Conservation (phyloP, 768 basidiomycete genomes). For the Amanita jacksonii region DNA sequence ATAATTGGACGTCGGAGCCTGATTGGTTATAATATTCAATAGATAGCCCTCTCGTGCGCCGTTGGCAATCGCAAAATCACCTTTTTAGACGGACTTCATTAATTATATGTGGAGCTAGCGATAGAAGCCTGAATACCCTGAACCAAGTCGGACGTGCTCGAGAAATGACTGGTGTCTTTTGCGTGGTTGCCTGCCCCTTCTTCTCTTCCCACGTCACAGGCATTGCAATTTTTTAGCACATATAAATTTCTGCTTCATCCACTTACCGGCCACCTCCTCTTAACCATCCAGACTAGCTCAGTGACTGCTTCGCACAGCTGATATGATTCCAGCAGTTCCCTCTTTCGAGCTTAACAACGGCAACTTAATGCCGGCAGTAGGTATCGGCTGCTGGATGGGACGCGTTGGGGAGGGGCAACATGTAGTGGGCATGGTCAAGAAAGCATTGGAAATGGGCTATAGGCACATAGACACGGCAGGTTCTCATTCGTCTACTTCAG, state of each 20-base stretch:
- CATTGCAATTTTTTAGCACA: too few relatives aligned
- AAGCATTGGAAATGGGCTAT: slow-evolving; percentile 28
- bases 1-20: slow-evolving; percentile 75
- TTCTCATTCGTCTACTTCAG: slow-evolving; percentile 6
- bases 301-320: too few relatives aligned
- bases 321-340: too few relatives aligned
- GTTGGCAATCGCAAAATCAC: slow-evolving; percentile 5
- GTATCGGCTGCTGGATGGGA: slow-evolving; percentile 34
- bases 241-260: too few relatives aligned
- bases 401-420: slow-evolving; percentile 25
- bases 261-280: too few relatives aligned
- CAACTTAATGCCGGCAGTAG: slow-evolving; percentile 21
- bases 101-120: too few relatives aligned
- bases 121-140: too few relatives aligned
- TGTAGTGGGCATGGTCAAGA: slow-evolving; percentile 26
- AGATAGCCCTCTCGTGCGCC: slow-evolving; percentile 12
- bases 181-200: too few relatives aligned
- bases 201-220: too few relatives aligned
- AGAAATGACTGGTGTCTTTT: too few relatives aligned
- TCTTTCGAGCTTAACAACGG: slow-evolving; percentile 21
- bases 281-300: too few relatives aligned
- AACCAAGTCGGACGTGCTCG: not conserved
- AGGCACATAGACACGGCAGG: slow-evolving; percentile 26
- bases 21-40: slow-evolving; percentile 67
- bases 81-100: too few relatives aligned